These are phyloP conservation scores for Mucor piriformis DNA, from an alignment of 371 early-diverging fungal species.

Conservation along the genomic window DNA sequence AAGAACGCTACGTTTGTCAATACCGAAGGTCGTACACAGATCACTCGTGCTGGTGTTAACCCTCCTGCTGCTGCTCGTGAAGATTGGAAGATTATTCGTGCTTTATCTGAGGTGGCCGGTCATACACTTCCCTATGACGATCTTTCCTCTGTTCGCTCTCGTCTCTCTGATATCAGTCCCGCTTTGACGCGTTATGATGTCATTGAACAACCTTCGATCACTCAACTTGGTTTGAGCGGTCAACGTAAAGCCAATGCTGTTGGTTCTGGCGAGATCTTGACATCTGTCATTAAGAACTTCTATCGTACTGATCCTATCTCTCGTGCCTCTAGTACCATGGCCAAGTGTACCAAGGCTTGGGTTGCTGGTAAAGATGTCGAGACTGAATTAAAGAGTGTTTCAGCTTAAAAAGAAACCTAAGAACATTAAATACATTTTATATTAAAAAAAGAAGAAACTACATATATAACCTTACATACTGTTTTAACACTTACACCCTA, in stretches of 20 bases:
- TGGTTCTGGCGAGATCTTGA: slow-evolving; percentile 48
- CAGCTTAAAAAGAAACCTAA: too few species aligned
- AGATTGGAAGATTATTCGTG: slow-evolving; percentile 98
- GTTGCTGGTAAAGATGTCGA: slow-evolving; percentile 41
- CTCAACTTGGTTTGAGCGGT: slow-evolving; percentile 64
- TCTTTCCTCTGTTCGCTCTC: slow-evolving; percentile 75
- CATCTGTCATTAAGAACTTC: slow-evolving; percentile 80
- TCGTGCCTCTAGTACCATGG: slow-evolving; percentile 95
- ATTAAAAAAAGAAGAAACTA: slow-evolving; percentile 1
- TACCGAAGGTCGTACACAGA: slow-evolving; percentile 94
- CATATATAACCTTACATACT: too few species aligned
- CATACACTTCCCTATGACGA: slow-evolving; percentile 90
- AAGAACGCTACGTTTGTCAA: slow-evolving; percentile 91
- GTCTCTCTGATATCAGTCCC: slow-evolving; percentile 89
- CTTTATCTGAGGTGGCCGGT: slow-evolving; percentile 90
- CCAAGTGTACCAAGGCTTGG: slow-evolving; percentile 83
- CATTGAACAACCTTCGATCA: slow-evolving; percentile 63
- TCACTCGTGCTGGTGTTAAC: slow-evolving; percentile 91
- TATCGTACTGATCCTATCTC: slow-evolving; percentile 95
- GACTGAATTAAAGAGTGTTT: slow-evolving; percentile 40
- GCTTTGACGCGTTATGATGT: slow-evolving; percentile 76
- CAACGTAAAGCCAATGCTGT: slow-evolving; percentile 52
- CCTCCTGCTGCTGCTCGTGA: slow-evolving; percentile 93
- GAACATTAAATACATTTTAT: too few species aligned
- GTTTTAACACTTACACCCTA: too few species aligned